phyloP scores from a whole-genome alignment of 2,329 filamentous ascomycete species.

The Diaporthe velutina region DNA sequence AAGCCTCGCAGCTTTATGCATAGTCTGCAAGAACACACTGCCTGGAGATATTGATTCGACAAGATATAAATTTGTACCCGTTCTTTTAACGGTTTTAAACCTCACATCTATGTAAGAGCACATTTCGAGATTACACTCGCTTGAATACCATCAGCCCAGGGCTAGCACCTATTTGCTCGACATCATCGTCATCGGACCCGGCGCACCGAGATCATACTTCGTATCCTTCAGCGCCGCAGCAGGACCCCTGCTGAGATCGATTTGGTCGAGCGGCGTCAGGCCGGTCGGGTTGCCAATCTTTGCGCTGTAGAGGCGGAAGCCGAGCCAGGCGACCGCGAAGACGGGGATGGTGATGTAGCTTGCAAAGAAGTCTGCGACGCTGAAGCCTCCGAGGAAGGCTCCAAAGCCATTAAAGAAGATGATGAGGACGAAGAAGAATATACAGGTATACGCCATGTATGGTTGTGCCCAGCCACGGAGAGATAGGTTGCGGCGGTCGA shows the following conservation, averaged over 20 bases:
- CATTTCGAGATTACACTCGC: background rate
- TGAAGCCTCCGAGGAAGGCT: constrained; percentile 56
- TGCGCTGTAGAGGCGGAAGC: constrained; percentile 47
- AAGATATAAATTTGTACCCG: background rate
- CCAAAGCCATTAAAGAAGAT: constrained; percentile 60
- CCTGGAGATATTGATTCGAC: background rate
- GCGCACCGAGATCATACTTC: constrained; percentile 36
- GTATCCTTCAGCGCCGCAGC: constrained; percentile 34
- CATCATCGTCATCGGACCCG: constrained; percentile 8
- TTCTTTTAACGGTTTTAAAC: background rate
- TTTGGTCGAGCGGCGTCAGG: constrained; percentile 35
- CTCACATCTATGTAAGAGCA: background rate
- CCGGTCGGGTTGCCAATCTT: constrained; percentile 27
- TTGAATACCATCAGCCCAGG: background rate
- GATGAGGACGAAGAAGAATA: constrained; percentile 57
- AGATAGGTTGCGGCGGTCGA: constrained; percentile 48
- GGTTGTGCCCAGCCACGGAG: constrained; percentile 49
- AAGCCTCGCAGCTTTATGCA: background rate
- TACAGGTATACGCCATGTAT: constrained; percentile 57
- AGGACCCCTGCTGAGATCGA: constrained; percentile 36
- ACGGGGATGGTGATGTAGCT: constrained; percentile 50
- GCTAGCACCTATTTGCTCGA: background rate
- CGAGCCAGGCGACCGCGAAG: constrained; percentile 53
- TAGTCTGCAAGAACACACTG: background rate
- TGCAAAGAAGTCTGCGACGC: constrained; percentile 54